Conservation (phyloP, 108 stramenopile genomes). For the Nitzschia inconspicua region DNA sequence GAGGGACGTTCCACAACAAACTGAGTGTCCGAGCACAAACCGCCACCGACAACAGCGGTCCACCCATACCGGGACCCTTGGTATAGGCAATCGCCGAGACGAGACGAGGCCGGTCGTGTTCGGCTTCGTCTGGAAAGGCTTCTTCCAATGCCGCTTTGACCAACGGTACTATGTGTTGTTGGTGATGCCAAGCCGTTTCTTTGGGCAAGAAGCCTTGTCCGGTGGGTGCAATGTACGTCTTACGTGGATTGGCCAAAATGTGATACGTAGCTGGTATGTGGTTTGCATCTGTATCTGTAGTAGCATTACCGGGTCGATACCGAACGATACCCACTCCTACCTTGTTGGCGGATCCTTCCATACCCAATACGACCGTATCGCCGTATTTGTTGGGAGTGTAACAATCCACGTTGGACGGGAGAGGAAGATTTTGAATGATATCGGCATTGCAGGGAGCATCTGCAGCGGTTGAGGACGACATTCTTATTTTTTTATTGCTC, state of each 20-base stretch:
- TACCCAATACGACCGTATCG: slow-evolving; percentile 82
- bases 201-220: slow-evolving; percentile 97
- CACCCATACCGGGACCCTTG: slow-evolving; percentile 99
- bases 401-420: slow-evolving; percentile 19
- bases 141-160: slow-evolving; percentile 85
- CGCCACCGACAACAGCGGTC: slow-evolving; percentile 90
- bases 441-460: slow-evolving; percentile 46
- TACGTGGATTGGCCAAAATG: slow-evolving; percentile 90
- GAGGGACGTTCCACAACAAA: slow-evolving; percentile 86
- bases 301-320: slow-evolving; percentile 51
- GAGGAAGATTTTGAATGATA: slow-evolving; percentile 42
- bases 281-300: background rate
- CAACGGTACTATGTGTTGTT: slow-evolving; percentile 90
- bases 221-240: slow-evolving; percentile 92
- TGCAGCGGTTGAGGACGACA: slow-evolving; percentile 46
- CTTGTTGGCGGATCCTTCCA: slow-evolving; percentile 99
- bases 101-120: slow-evolving; percentile 31
- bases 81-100: slow-evolving; percentile 86
- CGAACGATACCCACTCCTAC: slow-evolving; percentile 92
- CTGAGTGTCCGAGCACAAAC: slow-evolving; percentile 83
- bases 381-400: slow-evolving; percentile 31
- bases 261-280: slow-evolving; percentile 64
- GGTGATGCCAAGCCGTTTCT: slow-evolving; percentile 98
- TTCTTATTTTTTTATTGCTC: too few relatives aligned
- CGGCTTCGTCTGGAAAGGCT: slow-evolving; percentile 60